Evolutionary conservation across 2,329 filamentous ascomycete genomes (phyloP).

Genomic region (Colletotrichum siamense): DNA sequence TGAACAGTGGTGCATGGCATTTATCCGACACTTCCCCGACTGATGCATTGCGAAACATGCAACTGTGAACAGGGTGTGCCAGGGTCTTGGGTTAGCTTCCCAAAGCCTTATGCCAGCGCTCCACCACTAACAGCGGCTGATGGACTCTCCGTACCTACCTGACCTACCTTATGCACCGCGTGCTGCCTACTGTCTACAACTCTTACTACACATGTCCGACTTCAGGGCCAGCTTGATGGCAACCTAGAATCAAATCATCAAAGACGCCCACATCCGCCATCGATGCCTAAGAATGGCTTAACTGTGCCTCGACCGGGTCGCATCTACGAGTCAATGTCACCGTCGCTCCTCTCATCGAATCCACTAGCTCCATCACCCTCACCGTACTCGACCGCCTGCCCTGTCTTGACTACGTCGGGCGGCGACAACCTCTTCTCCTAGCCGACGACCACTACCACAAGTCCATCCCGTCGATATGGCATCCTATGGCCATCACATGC

Average conservation of each 20-base stretch:
- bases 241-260: constrained; percentile 15
- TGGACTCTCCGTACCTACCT: constrained; percentile 9
- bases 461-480: constrained; percentile 1
- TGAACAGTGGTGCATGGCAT: background rate
- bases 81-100: constrained; percentile 16
- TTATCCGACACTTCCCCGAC: constrained; percentile 19
- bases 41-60: constrained; percentile 22
- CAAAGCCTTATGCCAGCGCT: constrained; percentile 16
- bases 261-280: constrained; percentile 11
- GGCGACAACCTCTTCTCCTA: background rate
- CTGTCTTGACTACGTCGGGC: background rate
- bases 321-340: constrained; percentile 14
- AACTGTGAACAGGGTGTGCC: constrained; percentile 14
- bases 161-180: background rate
- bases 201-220: background rate
- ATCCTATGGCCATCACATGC: constrained; percentile 21
- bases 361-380: background rate
- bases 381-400: constrained; percentile 2
- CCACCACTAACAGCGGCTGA: constrained; percentile 21
- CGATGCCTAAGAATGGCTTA: constrained; percentile 15
- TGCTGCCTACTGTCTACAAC: background rate
- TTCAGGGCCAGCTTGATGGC: constrained; percentile 15
- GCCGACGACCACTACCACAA: background rate
- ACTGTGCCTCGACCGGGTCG: constrained; percentile 13
- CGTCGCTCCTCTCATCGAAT: background rate